phyloP scores from a whole-genome alignment of 805 yeast species.

The Candida pini region DNA sequence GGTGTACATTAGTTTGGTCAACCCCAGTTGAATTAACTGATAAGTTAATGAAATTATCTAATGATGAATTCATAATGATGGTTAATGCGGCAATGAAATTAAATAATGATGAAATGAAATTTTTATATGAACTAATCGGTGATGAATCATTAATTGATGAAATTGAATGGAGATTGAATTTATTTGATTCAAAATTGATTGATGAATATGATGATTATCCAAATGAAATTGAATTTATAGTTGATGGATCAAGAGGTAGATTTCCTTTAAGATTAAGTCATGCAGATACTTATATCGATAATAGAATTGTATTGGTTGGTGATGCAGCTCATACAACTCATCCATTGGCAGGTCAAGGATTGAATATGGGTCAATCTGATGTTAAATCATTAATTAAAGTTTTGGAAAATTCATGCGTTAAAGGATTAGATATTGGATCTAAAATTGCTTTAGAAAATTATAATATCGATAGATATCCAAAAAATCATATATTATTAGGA shows the following conservation, averaged over 20 bases:
- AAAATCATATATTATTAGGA: conserved; percentile 76
- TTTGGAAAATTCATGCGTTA: conserved; percentile 58
- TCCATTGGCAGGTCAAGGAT: conserved; percentile 96
- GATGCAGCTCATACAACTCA: conserved; percentile 98
- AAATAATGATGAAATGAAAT: conserved; percentile 69
- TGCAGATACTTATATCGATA: conserved; percentile 82
- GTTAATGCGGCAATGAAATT: conserved; percentile 86
- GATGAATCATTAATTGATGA: conserved; percentile 53
- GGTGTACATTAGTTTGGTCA: conserved; percentile 94
- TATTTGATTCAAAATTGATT: conserved; percentile 28
- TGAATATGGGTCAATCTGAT: conserved; percentile 96
- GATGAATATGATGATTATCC: conserved; percentile 61
- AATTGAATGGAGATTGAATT: conserved; percentile 61
- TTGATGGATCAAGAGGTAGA: conserved; percentile 66
- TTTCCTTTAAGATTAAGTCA: conserved; percentile 88
- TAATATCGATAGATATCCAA: conserved; percentile 75
- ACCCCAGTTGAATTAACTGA: conserved; percentile 71
- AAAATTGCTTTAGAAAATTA: conserved; percentile 78
- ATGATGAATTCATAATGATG: conserved; percentile 58
- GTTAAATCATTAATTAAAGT: conserved; percentile 67
- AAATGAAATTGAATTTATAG: conserved; percentile 53
- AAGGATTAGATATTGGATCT: conserved; percentile 89
- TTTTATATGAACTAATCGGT: conserved; percentile 46
- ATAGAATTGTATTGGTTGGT: conserved; percentile 88
- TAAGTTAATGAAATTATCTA: conserved; percentile 51